These are phyloP conservation scores for Sclerotinia glacialis DNA, from an alignment of 2,329 filamentous ascomycete genomes.

Conservation along the genomic window DNA sequence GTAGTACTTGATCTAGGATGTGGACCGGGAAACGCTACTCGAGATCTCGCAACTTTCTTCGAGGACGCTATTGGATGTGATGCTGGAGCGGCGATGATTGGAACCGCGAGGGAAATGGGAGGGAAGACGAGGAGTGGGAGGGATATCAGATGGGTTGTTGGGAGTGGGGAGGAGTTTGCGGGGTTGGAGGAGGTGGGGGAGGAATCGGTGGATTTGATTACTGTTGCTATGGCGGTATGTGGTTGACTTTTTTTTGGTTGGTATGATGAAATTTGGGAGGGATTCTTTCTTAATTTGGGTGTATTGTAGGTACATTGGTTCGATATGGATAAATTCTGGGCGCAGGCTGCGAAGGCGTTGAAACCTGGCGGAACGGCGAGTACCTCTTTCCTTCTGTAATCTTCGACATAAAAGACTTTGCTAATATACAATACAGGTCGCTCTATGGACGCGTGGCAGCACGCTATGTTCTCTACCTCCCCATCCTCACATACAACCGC, in stretches of 20 bases:
- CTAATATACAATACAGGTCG: neutral
- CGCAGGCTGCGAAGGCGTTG: slow-evolving; percentile 44
- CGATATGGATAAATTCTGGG: slow-evolving; percentile 48
- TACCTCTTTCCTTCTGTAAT: neutral
- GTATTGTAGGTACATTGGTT: slow-evolving; percentile 49
- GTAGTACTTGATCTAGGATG: slow-evolving; percentile 38
- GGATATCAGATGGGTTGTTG: slow-evolving; percentile 32
- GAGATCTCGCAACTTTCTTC: slow-evolving; percentile 34
- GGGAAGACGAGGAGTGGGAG: slow-evolving; percentile 29
- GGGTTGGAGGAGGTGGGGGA: slow-evolving; percentile 24
- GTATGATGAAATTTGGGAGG: slow-evolving; percentile 27
- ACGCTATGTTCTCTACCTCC: neutral
- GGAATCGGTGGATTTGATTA: slow-evolving; percentile 36
- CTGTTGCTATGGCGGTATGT: slow-evolving; percentile 32
- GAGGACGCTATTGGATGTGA: slow-evolving; percentile 35
- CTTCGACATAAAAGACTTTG: neutral
- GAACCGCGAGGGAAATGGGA: slow-evolving; percentile 29
- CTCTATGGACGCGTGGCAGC: slow-evolving; percentile 7
- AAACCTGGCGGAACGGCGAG: slow-evolving; percentile 48
- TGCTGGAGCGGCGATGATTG: slow-evolving; percentile 37
- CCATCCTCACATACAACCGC: neutral
- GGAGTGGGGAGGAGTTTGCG: slow-evolving; percentile 34
- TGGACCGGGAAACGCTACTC: slow-evolving; percentile 38
- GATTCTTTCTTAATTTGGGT: slow-evolving; percentile 39
- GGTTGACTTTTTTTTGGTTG: neutral